Conservation (phyloP, 257 asterid genomes). For the Ajuga chamaepitys region DNA sequence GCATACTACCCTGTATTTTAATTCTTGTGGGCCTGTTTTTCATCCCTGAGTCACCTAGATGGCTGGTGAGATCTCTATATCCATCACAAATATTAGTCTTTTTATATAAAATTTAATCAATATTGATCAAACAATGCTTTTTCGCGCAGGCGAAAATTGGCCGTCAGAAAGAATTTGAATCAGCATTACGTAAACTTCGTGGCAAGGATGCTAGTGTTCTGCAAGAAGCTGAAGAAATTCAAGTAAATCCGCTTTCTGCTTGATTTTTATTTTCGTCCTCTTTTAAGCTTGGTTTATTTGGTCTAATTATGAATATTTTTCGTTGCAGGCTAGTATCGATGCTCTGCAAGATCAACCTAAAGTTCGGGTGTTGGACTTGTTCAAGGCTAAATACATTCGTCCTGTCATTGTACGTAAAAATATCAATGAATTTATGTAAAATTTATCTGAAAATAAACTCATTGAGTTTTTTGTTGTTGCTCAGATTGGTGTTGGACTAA, state of each 20-base stretch:
- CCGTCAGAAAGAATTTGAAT: constrained; percentile 48
- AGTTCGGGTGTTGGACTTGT: constrained; percentile 46
- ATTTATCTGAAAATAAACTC: background rate
- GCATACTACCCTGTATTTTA: constrained; percentile 64
- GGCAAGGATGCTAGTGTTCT: constrained; percentile 56
- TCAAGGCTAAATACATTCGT: constrained; percentile 43
- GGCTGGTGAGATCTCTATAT: constrained; percentile 62
- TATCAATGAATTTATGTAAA: background rate
- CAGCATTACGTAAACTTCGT: constrained; percentile 54
- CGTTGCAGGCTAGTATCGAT: constrained; percentile 38
- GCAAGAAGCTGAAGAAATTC: constrained; percentile 70
- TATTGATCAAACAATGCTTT: background rate
- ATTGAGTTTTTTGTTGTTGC: background rate
- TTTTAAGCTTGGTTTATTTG: background rate
- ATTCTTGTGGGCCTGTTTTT: constrained; percentile 60
- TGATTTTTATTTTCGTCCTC: background rate
- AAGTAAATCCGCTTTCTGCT: constrained; percentile 24
- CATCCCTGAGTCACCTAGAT: constrained; percentile 92
- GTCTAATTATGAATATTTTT: background rate
- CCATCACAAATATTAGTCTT: background rate
- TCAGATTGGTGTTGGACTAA: constrained; percentile 74
- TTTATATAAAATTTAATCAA: background rate
- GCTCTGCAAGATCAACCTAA: constrained; percentile 47
- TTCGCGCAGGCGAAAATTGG: constrained; percentile 77
- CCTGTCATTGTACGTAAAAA: constrained; percentile 52